Evolutionary conservation across 768 basidiomycete species (phyloP).

Genomic region (Pisolithus marmoratus): DNA sequence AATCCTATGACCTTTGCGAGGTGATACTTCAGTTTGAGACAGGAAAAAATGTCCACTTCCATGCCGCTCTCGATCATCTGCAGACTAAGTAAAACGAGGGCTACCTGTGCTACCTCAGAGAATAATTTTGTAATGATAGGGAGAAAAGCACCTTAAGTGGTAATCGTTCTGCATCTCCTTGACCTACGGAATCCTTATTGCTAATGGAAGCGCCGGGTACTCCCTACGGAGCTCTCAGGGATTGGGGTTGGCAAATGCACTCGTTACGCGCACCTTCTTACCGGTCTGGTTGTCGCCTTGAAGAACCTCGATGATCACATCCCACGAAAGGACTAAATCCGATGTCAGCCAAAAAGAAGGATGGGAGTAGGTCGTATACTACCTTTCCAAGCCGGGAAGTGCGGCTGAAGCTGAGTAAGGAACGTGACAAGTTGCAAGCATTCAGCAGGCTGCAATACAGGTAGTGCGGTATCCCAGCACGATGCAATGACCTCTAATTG

Average conservation of each 20-base stretch:
- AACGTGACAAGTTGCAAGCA: conserved; percentile 56
- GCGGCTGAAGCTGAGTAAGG: conserved; percentile 59
- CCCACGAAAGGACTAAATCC: conserved; percentile 58
- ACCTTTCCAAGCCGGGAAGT: conserved; percentile 69
- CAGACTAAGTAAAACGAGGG: conserved; percentile 51
- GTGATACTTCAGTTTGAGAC: conserved; percentile 55
- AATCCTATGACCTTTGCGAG: conserved; percentile 52
- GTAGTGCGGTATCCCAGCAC: conserved; percentile 63
- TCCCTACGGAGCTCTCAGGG: too few relatives aligned
- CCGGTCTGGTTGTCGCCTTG: conserved; percentile 44
- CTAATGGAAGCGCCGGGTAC: background rate
- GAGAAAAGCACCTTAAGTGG: background rate
- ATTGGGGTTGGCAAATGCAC: too few relatives aligned
- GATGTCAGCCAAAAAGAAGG: background rate
- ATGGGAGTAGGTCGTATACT: background rate
- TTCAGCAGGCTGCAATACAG: conserved; percentile 50
- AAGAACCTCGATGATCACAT: conserved; percentile 51
- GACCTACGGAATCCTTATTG: conserved; percentile 8
- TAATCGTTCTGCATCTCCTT: conserved; percentile 33
- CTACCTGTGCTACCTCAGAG: conserved; percentile 34
- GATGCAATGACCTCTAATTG: conserved; percentile 60
- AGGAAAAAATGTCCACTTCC: conserved; percentile 41
- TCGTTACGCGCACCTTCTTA: conserved; percentile 21
- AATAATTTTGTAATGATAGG: background rate
- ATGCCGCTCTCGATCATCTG: conserved; percentile 66